Conservation (phyloP, 2,329 filamentous ascomycete species). For the Aspergillus hiratsukae region DNA sequence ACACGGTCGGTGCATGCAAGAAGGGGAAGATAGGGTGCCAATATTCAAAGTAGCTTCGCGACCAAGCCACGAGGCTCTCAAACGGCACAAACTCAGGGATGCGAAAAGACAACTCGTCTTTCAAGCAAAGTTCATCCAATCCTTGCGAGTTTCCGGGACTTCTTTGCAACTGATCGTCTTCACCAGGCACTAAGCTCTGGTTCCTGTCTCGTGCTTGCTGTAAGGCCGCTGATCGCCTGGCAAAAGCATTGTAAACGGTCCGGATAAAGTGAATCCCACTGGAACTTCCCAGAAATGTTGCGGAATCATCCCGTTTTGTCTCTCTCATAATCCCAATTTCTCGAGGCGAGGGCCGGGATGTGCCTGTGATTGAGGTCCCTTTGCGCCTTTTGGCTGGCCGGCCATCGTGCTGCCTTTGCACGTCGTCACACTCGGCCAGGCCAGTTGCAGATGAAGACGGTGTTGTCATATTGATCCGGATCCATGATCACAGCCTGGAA, state of each 20-base stretch:
- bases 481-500: background rate
- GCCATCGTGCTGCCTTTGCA: constrained; percentile 4
- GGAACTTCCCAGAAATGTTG: constrained; percentile 54
- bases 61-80: constrained; percentile 49
- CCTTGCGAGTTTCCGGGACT: constrained; percentile 31
- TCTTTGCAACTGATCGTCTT: constrained; percentile 48
- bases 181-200: constrained; percentile 51
- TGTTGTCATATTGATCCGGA: background rate
- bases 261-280: constrained; percentile 59
- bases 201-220: constrained; percentile 25
- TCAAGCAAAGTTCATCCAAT: constrained; percentile 29
- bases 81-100: constrained; percentile 32
- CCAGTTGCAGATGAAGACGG: constrained; percentile 1
- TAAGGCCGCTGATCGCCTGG: constrained; percentile 30
- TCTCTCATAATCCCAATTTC: constrained; percentile 52
- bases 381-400: constrained; percentile 27
- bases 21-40: constrained; percentile 58
- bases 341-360: constrained; percentile 23
- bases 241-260: constrained; percentile 50
- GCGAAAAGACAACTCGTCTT: constrained; percentile 8
- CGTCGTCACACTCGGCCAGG: background rate
- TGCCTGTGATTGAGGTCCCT: constrained; percentile 10
- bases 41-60: constrained; percentile 51
- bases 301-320: constrained; percentile 42
- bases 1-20: constrained; percentile 50